Evolutionary conservation across 805 yeast species (phyloP), one percentile per base, ranked within the genome.

Genomic region (Cyberlindnera samutprakarnensis): DNA sequence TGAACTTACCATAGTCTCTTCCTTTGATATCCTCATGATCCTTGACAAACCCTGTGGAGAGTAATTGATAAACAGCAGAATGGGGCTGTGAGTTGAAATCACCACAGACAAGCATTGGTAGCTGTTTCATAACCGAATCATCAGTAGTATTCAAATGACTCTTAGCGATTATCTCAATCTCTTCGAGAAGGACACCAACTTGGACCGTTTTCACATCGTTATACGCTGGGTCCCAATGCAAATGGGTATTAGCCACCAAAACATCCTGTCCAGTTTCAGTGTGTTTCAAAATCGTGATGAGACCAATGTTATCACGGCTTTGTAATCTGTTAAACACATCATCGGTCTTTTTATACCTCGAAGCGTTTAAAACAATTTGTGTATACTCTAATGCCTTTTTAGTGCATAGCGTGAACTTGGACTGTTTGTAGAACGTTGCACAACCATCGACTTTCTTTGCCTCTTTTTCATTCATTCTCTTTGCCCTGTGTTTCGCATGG

Each of bases 171-270:
- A 62, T 61, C 52, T 85, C 92, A 51, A 94, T 59, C 58, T 92
- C 95, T 48, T 90, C 96, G 47, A 92, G 61, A 42, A 92, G 63
- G 18, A 92, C 80, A 26, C 95, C 96, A 35, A 84, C 92, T 64
- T 92, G 98, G 61, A 92, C 80, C 3, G 96, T 76, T 57, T 92
- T 92, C 35, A 92, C 99, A 60, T 92, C 99, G 54, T 85, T 85
- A 53, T 78, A 84, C 30, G 83, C 85, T 4, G 98, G 98, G 63
- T 92, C 96, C 97, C 98, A 92, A 57, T 90, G 96, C 56, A 92
- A 72, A 67, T 92, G 99, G 0, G 97, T 90, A 49, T 87, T 90
- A 4, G 83, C 87, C 23, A 86, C 66, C 44, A 84, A 67, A 23
- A 90, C 59, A 41, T 71, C 70, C 53, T 79, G 82, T 13, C 88